Evolutionary conservation across 495 filamentous ascomycete genomes (phyloP).

Genomic region (Patellaria atrata): DNA sequence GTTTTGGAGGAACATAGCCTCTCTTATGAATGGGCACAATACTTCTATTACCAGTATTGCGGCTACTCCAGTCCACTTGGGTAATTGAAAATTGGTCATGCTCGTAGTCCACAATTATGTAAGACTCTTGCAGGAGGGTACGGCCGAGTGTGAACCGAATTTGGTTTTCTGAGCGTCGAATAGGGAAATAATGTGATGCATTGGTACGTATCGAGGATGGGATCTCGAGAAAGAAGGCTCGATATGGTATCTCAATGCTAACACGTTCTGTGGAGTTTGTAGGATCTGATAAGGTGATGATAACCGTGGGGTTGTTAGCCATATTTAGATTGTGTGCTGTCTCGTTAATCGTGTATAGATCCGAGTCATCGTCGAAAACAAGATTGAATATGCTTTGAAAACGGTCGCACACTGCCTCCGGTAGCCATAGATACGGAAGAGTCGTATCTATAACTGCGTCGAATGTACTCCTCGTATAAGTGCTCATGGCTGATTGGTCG

Average conservation of each 20-base stretch:
- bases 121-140: constrained; percentile 26
- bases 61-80: constrained; percentile 11
- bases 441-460: constrained; percentile 17
- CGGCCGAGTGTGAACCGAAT: constrained; percentile 24
- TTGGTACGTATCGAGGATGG: constrained; percentile 10
- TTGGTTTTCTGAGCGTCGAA: constrained; percentile 18
- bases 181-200: constrained; percentile 19
- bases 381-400: constrained; percentile 12
- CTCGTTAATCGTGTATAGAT: constrained; percentile 13
- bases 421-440: constrained; percentile 18
- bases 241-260: constrained; percentile 24
- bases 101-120: constrained; percentile 27
- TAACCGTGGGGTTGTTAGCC: constrained; percentile 11
- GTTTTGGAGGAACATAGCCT: too few relatives aligned
- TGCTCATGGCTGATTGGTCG: too few relatives aligned
- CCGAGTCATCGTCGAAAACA: constrained; percentile 5
- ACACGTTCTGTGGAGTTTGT: too few relatives aligned
- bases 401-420: constrained; percentile 12
- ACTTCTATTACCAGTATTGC: too few relatives aligned
- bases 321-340: constrained; percentile 9
- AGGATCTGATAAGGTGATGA: too few relatives aligned
- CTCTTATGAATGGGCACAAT: too few relatives aligned
- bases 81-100: constrained; percentile 20
- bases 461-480: too few relatives aligned
- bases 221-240: constrained; percentile 18